A percentile compares a stretch with the other conserved stretches of the same genome.
These are phyloP conservation scores for Platanthera guangdongensis DNA, from an alignment of 106 monocot species.

Conservation along the genomic window DNA sequence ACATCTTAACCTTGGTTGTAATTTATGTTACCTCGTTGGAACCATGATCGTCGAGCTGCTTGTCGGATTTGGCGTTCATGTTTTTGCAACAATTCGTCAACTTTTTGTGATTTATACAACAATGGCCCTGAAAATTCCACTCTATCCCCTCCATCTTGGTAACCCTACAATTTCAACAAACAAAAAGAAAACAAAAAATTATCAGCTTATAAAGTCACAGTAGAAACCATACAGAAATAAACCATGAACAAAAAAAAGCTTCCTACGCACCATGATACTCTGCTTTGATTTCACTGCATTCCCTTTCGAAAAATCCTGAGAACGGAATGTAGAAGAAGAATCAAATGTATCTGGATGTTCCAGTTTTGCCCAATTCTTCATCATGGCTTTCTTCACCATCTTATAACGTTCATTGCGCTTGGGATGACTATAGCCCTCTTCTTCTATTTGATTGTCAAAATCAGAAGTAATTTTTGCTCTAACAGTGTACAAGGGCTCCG, in stretches of 20 bases:
- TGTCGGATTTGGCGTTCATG: conserved; percentile 58
- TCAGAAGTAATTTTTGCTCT: conserved; percentile 20
- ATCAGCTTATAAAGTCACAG: neutral
- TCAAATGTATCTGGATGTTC: conserved; percentile 66
- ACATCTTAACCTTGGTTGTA: neutral
- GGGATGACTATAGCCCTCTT: conserved; percentile 14
- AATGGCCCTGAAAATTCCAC: conserved; percentile 72
- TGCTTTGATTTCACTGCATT: conserved; percentile 28
- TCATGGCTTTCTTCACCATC: conserved; percentile 32
- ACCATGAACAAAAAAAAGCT: neutral
- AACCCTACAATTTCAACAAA: conserved; percentile 20
- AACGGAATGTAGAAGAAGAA: conserved; percentile 34
- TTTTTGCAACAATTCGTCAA: conserved; percentile 53
- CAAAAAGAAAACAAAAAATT: neutral
- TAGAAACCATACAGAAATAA: neutral
- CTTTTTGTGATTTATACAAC: conserved; percentile 38
- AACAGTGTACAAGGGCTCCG: conserved; percentile 8
- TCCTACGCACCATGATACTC: conserved; percentile 26
- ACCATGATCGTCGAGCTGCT: conserved; percentile 59
- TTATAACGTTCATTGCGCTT: conserved; percentile 23
- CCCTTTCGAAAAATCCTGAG: conserved; percentile 34
- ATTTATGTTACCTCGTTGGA: conserved; percentile 42
- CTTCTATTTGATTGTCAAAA: conserved; percentile 12
- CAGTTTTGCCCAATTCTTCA: conserved; percentile 56
- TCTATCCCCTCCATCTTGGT: conserved; percentile 41